Evolutionary conservation across 495 filamentous ascomycete species (phyloP).

Genomic region (Aspergillus sclerotiicarbonarius): DNA sequence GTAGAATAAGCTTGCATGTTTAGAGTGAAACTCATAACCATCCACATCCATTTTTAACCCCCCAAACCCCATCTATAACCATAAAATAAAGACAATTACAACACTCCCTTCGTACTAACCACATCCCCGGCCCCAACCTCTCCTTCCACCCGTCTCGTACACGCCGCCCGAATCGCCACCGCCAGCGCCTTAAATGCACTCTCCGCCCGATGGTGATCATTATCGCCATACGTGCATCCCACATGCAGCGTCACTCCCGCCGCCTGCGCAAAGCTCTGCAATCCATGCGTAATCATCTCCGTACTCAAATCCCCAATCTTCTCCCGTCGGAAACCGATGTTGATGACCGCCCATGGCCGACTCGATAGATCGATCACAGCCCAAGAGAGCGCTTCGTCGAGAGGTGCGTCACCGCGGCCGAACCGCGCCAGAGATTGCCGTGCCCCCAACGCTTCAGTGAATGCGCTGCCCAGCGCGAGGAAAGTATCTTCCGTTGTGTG

Average conservation of each 20-base stretch:
- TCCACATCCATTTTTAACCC: neutral
- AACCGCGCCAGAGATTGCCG: slow-evolving; percentile 83
- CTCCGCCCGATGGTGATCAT: slow-evolving; percentile 96
- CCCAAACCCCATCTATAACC: too few relatives aligned
- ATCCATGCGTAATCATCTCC: slow-evolving; percentile 96
- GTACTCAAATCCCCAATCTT: slow-evolving; percentile 89
- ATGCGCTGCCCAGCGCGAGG: slow-evolving; percentile 83
- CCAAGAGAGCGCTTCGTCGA: slow-evolving; percentile 92
- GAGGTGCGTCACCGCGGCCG: slow-evolving; percentile 83
- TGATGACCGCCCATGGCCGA: slow-evolving; percentile 78
- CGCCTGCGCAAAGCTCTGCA: slow-evolving; percentile 88
- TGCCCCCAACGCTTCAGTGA: slow-evolving; percentile 70
- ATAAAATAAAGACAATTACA: slow-evolving; percentile 28
- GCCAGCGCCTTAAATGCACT: slow-evolving; percentile 97
- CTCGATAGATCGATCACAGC: slow-evolving; percentile 94
- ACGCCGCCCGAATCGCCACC: slow-evolving; percentile 75
- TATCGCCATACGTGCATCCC: slow-evolving; percentile 80
- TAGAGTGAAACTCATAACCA: too few relatives aligned
- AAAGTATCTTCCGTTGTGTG: slow-evolving; percentile 96
- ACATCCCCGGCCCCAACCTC: slow-evolving; percentile 84
- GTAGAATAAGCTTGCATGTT: too few relatives aligned
- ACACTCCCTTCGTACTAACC: slow-evolving; percentile 91
- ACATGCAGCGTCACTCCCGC: slow-evolving; percentile 93
- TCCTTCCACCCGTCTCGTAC: slow-evolving; percentile 64
- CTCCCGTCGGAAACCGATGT: slow-evolving; percentile 79